Base-by-base conservation (phyloP, 2,329 filamentous ascomycete genomes). In the Penicillium sp. region DNA sequence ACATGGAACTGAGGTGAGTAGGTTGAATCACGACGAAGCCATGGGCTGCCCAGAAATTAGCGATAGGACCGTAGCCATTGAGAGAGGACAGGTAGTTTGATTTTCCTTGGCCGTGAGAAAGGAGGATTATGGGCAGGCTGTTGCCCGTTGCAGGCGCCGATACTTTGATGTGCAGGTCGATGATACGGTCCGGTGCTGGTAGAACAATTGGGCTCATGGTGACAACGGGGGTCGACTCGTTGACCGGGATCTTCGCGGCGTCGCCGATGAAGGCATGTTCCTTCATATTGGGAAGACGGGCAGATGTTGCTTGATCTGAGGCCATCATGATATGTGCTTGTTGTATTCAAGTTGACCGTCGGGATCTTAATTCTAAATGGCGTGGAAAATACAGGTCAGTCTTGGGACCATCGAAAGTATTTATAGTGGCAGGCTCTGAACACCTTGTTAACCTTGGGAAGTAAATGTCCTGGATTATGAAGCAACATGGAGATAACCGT, bases 1-100 rank as follows among this genome's bases (percentile, higher is more conserved):
- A 68, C 34, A 60, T 59, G 19, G 75, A 77, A 48, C 65, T 70
- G 2, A 78, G 61, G 55, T 77, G 75, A 2, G 75, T 77, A 3
- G 76, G 76, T 52, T 79, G 75, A 10, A 79, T 63, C 4, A 79
- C 76, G 0, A 68, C 73, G 59, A 78, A 78, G 49, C 75, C 76
- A 43, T 74, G 75, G 16, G 70, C 64, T 5, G 75, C 75, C 67
- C 70, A 77, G 65, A 78, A 78, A 46, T 77, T 69, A 50, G 65
- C 70, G 5, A 78, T 60, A 3, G 76, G 76, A 3, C 66, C 67
- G 52, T 77, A 77, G n/a, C 75, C 76, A 34, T 78, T 67, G 5
- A 75, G 66, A 1, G 76, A 78, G 14, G 72, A 75, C 23, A 78
- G 67, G 53, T 72, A 67, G 48, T 75, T 73, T 51, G 72, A 74